Evolutionary conservation across 2,329 filamentous ascomycete species (phyloP).

Genomic region (Erysiphe neolycopersici): DNA sequence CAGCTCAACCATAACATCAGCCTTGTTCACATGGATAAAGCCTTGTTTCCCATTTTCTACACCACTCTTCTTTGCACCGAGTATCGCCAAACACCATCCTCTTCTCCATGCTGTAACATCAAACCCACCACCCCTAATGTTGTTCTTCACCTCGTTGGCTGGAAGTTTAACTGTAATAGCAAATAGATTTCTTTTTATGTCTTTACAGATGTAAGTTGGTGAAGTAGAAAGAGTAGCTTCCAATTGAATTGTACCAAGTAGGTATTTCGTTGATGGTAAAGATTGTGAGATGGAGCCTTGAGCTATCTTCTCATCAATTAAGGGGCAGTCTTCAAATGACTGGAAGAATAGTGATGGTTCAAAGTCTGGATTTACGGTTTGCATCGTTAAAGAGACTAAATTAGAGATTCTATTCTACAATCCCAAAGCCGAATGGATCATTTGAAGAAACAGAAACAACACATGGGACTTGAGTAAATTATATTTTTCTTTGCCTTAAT

Average conservation of each 20-base stretch:
- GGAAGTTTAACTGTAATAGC: conserved; percentile 6
- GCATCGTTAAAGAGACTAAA: background rate
- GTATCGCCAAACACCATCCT: conserved; percentile 5
- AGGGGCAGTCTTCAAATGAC: background rate
- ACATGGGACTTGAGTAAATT: background rate
- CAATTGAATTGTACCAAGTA: conserved; percentile 9
- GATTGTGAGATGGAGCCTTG: conserved; percentile 15
- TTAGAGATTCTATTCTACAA: background rate
- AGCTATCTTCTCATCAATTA: background rate
- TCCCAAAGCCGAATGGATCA: background rate
- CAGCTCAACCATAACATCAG: conserved; percentile 4
- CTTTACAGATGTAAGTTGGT: conserved; percentile 11
- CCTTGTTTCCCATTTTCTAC: conserved; percentile 9
- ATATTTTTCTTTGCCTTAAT: background rate
- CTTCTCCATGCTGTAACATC: conserved; percentile 8
- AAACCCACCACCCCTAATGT: conserved; percentile 4
- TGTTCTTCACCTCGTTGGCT: background rate
- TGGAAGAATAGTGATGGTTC: background rate
- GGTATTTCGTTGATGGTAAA: conserved; percentile 1
- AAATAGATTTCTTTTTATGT: conserved; percentile 5
- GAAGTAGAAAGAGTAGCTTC: conserved; percentile 11
- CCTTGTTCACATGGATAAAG: conserved; percentile 5
- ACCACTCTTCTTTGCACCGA: conserved; percentile 5
- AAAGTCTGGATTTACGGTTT: background rate
- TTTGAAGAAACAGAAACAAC: background rate